Evolutionary conservation across 1,284 basidiomycete species (phyloP).

Genomic region (Tilletia indica): DNA sequence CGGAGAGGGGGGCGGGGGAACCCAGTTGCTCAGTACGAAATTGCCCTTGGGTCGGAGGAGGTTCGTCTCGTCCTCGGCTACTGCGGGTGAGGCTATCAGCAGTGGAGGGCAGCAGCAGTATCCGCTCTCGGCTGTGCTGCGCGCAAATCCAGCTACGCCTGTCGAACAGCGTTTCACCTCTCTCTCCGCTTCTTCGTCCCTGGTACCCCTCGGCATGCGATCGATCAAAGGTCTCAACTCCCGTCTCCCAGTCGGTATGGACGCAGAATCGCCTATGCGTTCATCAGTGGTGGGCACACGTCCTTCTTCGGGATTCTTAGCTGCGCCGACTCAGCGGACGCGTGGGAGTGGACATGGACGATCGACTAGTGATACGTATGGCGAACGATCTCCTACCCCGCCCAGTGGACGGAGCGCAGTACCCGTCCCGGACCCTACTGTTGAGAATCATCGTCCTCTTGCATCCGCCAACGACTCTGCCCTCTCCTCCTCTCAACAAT

Average conservation of each 20-base stretch:
- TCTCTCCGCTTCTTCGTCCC: neutral
- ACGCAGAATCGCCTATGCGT: neutral
- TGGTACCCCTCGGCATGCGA: neutral
- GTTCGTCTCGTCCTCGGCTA: neutral
- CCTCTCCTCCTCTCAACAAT: too few relatives aligned
- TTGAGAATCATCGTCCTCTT: neutral
- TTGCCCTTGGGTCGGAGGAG: neutral
- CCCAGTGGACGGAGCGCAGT: neutral
- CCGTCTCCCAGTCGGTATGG: neutral
- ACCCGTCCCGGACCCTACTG: neutral
- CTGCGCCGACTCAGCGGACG: neutral
- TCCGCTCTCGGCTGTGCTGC: neutral
- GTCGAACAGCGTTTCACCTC: neutral
- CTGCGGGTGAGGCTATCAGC: neutral
- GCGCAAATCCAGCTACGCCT: neutral
- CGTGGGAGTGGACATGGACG: slow-evolving; percentile 23
- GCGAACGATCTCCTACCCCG: neutral
- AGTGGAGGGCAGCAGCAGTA: neutral
- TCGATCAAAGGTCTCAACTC: neutral
- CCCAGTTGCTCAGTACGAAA: slow-evolving; percentile 10
- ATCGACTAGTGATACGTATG: slow-evolving; percentile 32
- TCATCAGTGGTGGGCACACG: neutral
- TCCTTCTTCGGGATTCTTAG: neutral
- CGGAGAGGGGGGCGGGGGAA: slow-evolving; percentile 12
- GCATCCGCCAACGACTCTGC: neutral